Percentiles rank a stretch among this genome's conserved stretches.
Evolutionary conservation across 2,329 filamentous ascomycete genomes (phyloP).

Genomic region (Aspergillus awamori): DNA sequence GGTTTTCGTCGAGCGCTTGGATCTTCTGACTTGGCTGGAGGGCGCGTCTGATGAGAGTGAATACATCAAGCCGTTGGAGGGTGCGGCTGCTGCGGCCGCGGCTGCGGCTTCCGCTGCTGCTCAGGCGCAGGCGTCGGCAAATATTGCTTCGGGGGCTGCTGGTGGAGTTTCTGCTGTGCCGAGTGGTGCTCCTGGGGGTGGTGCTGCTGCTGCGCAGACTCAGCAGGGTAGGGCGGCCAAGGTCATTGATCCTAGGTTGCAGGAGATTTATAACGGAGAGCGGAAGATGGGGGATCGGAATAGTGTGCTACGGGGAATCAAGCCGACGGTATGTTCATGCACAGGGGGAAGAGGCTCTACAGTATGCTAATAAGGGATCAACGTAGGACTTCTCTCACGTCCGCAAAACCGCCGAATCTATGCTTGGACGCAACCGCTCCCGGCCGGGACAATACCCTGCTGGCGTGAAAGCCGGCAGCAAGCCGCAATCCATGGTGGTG

Average conservation of each 20-base stretch:
- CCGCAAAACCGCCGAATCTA: slow-evolving; percentile 78
- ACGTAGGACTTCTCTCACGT: slow-evolving; percentile 88
- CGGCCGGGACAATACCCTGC: slow-evolving; percentile 41
- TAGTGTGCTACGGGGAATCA: slow-evolving; percentile 80
- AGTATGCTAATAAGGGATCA: slow-evolving; percentile 3
- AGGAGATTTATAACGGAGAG: slow-evolving; percentile 89
- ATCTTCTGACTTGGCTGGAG: slow-evolving; percentile 90
- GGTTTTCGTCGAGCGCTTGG: slow-evolving; percentile 86
- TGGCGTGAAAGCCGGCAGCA: slow-evolving; percentile 37
- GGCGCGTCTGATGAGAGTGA: slow-evolving; percentile 89
- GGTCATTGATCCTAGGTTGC: slow-evolving; percentile 77
- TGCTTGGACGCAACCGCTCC: slow-evolving; percentile 63
- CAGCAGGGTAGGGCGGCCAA: slow-evolving; percentile 57
- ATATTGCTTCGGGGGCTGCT: slow-evolving; percentile 55
- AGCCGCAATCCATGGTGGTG: slow-evolving; percentile 34
- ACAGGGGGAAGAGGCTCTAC: neutral
- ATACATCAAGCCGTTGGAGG: slow-evolving; percentile 82
- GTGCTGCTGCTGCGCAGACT: slow-evolving; percentile 28
- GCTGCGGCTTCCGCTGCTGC: slow-evolving; percentile 39
- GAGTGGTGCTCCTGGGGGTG: slow-evolving; percentile 47
- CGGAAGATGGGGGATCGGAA: slow-evolving; percentile 92
- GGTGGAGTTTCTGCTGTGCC: slow-evolving; percentile 46
- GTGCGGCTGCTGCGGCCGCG: slow-evolving; percentile 53
- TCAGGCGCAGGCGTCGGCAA: slow-evolving; percentile 49
- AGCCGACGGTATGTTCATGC: slow-evolving; percentile 68